Evolutionary conservation across 2,329 filamentous ascomycete species (phyloP).

Genomic region (Tothia fuscella): DNA sequence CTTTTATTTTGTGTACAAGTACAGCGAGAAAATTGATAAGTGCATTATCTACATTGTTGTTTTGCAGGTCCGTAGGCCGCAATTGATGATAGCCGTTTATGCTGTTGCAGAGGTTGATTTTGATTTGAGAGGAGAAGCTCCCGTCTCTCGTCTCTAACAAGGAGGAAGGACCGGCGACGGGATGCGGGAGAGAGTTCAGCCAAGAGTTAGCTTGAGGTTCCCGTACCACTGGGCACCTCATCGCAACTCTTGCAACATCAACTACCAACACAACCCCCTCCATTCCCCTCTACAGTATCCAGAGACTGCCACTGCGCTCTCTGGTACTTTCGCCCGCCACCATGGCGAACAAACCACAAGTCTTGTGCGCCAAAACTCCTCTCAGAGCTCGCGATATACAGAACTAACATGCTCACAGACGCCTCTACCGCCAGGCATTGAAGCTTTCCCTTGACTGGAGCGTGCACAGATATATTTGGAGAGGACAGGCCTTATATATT

Average conservation of each 20-base stretch:
- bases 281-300: not conserved
- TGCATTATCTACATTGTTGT: no score
- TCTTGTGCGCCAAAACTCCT: slow-evolving; percentile 4
- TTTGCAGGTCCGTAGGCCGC: no score
- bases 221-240: no score
- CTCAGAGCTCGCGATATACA: not conserved
- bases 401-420: slow-evolving; percentile 30
- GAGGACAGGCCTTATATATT: slow-evolving; percentile 92
- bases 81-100: no score
- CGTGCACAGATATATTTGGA: slow-evolving; percentile 85
- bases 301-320: not conserved
- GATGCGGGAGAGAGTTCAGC: no score
- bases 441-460: slow-evolving; percentile 94
- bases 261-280: not conserved
- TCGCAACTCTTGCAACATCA: not conserved
- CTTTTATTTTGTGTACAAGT: no score
- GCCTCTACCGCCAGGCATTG: slow-evolving; percentile 80
- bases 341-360: slow-evolving; percentile 7
- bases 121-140: no score
- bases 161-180: no score
- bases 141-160: no score
- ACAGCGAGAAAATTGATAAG: no score
- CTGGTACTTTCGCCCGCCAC: not conserved
- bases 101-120: no score
- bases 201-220: no score